Evolutionary conservation across 345 rosid species (phyloP), one percentile per base, ranked within the genome.

Genomic region (Erodium maritimum): DNA sequence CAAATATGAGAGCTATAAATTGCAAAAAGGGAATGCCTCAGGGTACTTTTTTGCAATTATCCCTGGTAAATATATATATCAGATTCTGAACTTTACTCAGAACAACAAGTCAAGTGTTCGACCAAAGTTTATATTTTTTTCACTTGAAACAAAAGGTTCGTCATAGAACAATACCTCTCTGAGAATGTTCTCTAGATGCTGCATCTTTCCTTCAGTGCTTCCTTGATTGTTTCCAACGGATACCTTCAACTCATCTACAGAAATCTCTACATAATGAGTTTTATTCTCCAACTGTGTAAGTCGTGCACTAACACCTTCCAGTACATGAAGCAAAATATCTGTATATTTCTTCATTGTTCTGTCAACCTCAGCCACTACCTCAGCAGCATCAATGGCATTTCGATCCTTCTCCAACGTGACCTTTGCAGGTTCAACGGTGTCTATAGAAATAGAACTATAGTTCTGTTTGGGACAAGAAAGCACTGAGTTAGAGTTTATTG

Each of bases 211-310:
- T 61, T 91, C 95, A 54, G 80, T 75, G 63, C 74, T 86, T 61
- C 88, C 96, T 3, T 91, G 77, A 79, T 81, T 80, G 79, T 77
- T 86, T 37, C 80, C 97, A 55, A 88, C 82, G 63, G 88, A 77
- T 51, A 72, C 66, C 74, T 88, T 91, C 71, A 91, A 79, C 74
- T 88, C 96, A 75, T 88, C 96, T 10, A 91, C 81, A 59, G 91
- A 66, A 58, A 64, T 69, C 82, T 91, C 96, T 1, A 91, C 80
- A 68, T 73, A 67, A 14, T 77, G 77, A 16, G 81, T 81, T 69
- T 91, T 82, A 59, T 77, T 80, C 73, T 91, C 97, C 74, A 91
- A 71, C 67, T 86, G 97, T 0, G 88, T 84, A 17, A 91, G 69
- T 16, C 91, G 83, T 18, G 91, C 84, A 67, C 91, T 78, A 37